Percentiles rank a stretch among this genome's conserved stretches.
Conservation (phyloP, 2,329 filamentous ascomycete species). For the Cryphonectria carpinicola region DNA sequence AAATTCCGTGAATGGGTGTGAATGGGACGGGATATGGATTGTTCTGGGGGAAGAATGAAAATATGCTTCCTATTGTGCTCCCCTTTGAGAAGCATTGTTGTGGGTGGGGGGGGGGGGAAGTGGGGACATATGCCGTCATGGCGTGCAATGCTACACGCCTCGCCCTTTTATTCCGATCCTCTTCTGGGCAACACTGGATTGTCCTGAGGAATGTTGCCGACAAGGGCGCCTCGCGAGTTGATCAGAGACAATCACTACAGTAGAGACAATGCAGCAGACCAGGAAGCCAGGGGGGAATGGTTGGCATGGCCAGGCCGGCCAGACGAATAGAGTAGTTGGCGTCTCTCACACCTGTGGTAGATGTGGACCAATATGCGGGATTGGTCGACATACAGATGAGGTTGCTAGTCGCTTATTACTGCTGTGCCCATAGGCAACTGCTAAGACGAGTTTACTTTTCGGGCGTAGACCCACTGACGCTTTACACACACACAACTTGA, state of each 20-base stretch:
- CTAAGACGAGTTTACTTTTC: neutral
- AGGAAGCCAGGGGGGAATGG: neutral
- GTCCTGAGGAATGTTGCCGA: neutral
- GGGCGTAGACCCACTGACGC: neutral
- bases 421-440: neutral
- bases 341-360: too few species aligned
- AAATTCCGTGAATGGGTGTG: conserved; percentile 19
- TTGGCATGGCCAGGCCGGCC: too few species aligned
- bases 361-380: neutral
- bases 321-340: too few species aligned
- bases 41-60: conserved; percentile 9
- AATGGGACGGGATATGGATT: conserved; percentile 17
- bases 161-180: neutral
- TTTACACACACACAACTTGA: neutral
- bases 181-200: neutral
- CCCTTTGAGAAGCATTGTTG: conserved; percentile 23
- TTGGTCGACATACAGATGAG: neutral
- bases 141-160: neutral
- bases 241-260: neutral
- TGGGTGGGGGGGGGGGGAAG: too few species aligned
- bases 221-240: neutral
- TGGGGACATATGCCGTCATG: neutral
- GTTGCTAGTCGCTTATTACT: neutral
- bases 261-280: neutral
- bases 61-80: conserved; percentile 25